Evolutionary conservation across 768 basidiomycete species (phyloP).

Genomic region (Tulasnella sp.): DNA sequence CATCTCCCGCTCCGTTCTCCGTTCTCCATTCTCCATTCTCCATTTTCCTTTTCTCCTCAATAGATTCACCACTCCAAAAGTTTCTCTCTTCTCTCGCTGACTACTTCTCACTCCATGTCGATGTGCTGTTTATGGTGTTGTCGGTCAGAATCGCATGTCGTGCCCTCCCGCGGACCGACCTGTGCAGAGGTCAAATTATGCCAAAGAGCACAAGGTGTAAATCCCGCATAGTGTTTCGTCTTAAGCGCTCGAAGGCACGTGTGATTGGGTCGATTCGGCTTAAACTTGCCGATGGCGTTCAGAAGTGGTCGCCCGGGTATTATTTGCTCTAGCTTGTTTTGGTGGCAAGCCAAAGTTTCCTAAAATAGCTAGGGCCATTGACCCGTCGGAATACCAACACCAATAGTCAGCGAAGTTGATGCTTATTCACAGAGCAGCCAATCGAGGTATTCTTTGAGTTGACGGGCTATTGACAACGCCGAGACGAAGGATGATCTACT

Average conservation of each 20-base stretch:
- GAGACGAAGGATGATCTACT: neutral
- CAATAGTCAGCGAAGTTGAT: neutral
- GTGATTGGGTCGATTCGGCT: neutral
- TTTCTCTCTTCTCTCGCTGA: neutral
- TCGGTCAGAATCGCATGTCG: neutral
- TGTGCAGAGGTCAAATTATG: neutral
- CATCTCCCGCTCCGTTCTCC: neutral
- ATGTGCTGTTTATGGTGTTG: neutral
- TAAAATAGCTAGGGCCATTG: neutral
- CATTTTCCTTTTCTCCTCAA: neutral
- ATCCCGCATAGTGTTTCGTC: neutral
- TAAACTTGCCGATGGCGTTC: neutral
- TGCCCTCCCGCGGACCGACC: neutral
- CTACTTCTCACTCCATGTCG: neutral
- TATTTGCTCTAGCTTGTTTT: neutral
- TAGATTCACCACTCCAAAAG: neutral
- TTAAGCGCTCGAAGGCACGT: neutral
- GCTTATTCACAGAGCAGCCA: too few relatives aligned
- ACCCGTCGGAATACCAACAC: neutral
- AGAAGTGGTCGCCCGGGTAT: neutral
- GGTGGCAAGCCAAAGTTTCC: neutral
- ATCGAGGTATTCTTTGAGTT: too few relatives aligned
- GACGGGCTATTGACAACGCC: too few relatives aligned
- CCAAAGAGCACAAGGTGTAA: neutral
- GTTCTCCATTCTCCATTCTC: neutral